Evolutionary conservation across 768 basidiomycete genomes (phyloP).

Genomic region (Termitomyces sp.): DNA sequence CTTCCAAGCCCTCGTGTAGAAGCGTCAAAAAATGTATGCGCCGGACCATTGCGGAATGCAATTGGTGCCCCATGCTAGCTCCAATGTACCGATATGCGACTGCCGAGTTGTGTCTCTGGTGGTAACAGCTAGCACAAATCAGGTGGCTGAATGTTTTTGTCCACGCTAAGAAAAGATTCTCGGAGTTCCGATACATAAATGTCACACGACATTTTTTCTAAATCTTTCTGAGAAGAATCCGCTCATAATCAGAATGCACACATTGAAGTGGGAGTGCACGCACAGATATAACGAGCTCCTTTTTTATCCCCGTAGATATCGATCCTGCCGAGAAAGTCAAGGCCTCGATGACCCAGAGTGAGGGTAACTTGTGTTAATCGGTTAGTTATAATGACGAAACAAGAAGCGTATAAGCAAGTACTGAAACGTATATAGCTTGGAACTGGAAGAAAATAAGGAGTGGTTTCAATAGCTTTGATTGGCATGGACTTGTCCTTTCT

Average conservation of each 20-base stretch:
- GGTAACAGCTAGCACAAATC: not conserved
- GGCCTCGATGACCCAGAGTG: not conserved
- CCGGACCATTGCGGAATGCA: not conserved
- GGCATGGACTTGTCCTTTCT: not conserved
- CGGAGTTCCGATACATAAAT: constrained; percentile 6
- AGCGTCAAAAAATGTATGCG: not conserved
- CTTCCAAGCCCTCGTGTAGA: not conserved
- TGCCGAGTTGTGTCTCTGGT: constrained; percentile 3
- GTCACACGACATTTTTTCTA: constrained; percentile 3
- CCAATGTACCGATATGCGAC: not conserved
- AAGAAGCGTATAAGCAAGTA: not conserved
- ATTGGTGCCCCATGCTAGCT: not conserved
- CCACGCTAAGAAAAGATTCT: not conserved
- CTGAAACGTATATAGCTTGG: not conserved
- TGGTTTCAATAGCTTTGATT: not conserved
- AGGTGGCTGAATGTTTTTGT: not conserved
- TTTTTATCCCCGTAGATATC: not conserved
- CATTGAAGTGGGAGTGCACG: not conserved
- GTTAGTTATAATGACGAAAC: not conserved
- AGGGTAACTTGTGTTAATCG: not conserved
- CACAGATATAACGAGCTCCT: not conserved
- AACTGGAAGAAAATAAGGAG: not conserved
- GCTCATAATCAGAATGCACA: not conserved
- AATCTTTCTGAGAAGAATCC: not conserved
- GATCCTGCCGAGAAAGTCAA: not conserved